Base-by-base conservation (phyloP, 805 yeast genomes). In the Metschnikowia baotianmanensis region DNA sequence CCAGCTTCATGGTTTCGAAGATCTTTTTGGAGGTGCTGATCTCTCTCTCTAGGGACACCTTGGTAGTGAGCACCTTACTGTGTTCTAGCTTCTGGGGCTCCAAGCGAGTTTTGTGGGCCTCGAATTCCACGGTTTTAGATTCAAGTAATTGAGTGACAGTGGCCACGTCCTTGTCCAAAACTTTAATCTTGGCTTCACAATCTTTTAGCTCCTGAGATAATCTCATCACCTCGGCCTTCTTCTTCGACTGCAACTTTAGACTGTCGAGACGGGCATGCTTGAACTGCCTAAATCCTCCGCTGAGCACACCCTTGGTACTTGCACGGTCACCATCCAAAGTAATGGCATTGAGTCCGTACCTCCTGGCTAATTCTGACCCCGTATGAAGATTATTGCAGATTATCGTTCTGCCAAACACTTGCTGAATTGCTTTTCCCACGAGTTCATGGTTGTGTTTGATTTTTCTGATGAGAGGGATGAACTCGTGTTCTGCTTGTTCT, bases 281-380 rank as follows among this genome's bases (percentile, higher is more conserved):
- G 51, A 72, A 76, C 52, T 86, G 93, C 50, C 86, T 76, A 53
- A 76, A 87, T 35, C 98, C 98, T 62, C 98, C 98, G 18, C 87
- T 80, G 32, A 93, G 61, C 2, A 84, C 85, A 61, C 99, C 99
- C 49, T 72, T 78, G 34, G 78, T 80, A 52, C 87, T 95, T 36
- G 87, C 87, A 48, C 87, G 71, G 58, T 93, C 98, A 51, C 99
- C 99, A 59, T 87, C 95, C 13, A 91, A 65, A 0, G 99, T 93
- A 12, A 93, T 84, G 1, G 96, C 86, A 51, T 77, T 81, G 18
- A 90, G 63, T 22, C 77, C 76, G 57, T 70, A 76, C 8, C 67
- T 61, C 34, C 76, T 76, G 0, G 96, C 81, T 21, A 85, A 64
- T 50, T 80, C 82, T 2, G 82, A 70, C 3, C 95, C 95, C 22